phyloP scores from a whole-genome alignment of 345 rosid genomes.

The Capsella bursapastoris region DNA sequence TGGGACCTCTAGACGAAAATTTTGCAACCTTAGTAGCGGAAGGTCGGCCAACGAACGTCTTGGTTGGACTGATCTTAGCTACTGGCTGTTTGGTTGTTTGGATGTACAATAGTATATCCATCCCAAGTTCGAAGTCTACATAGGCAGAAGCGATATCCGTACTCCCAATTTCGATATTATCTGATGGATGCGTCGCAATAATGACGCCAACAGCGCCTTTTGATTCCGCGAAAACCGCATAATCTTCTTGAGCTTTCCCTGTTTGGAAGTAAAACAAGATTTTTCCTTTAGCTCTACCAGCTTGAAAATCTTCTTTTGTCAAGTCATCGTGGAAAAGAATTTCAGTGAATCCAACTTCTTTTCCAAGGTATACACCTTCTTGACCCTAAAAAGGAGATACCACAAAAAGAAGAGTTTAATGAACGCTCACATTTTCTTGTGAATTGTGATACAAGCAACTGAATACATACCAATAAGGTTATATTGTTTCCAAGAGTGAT shows the following conservation, averaged over 20 bases:
- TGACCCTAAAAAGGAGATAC: constrained; percentile 51
- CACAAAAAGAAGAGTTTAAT: background rate
- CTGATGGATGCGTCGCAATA: constrained; percentile 51
- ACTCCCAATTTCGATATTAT: constrained; percentile 40
- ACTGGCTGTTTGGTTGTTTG: constrained; percentile 59
- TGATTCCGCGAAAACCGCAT: constrained; percentile 31
- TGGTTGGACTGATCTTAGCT: constrained; percentile 64
- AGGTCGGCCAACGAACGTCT: constrained; percentile 49
- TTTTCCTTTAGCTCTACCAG: constrained; percentile 51
- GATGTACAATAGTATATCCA: constrained; percentile 60
- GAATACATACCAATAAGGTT: constrained; percentile 33
- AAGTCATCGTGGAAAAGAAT: constrained; percentile 24
- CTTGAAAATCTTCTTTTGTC: background rate
- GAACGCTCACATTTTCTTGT: background rate
- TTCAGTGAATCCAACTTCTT: constrained; percentile 48
- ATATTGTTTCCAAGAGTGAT: constrained; percentile 55
- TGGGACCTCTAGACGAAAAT: constrained; percentile 87
- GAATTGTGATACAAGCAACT: constrained; percentile 6
- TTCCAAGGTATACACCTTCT: constrained; percentile 53
- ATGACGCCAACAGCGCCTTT: constrained; percentile 61
- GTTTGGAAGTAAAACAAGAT: constrained; percentile 61
- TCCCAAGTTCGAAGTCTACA: constrained; percentile 69
- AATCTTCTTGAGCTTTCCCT: background rate
- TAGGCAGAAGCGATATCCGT: constrained; percentile 52
- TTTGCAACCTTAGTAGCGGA: constrained; percentile 62